Percentiles rank a stretch among this genome's conserved stretches.
These are phyloP conservation scores for Vickermania spadyakhi DNA, from an alignment of 208 protist genomes.

Conservation along the genomic window DNA sequence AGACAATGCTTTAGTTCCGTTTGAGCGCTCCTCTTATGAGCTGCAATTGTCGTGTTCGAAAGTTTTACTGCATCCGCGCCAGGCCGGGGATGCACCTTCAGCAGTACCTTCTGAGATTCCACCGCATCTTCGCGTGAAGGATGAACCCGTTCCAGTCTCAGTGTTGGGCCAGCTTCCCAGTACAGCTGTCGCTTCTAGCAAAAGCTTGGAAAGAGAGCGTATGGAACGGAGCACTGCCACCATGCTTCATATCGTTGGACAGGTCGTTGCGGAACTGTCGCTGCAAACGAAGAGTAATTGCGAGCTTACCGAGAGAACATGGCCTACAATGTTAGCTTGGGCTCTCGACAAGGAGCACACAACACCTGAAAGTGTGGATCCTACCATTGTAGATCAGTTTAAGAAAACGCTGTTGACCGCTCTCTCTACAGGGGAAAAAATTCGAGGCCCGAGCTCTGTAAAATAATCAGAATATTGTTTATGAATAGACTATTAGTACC, in stretches of 20 bases:
- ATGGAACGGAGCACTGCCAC: not conserved
- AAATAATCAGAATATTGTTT: too few species aligned
- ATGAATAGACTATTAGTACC: too few species aligned
- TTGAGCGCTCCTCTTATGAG: conserved; percentile 7
- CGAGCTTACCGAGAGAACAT: not conserved
- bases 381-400: not conserved
- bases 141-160: too few species aligned
- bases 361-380: not conserved
- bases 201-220: not conserved
- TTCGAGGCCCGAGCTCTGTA: too few species aligned
- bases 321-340: not conserved
- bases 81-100: too few species aligned
- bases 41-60: not conserved
- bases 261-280: not conserved
- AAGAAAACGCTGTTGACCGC: not conserved
- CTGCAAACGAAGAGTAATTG: not conserved
- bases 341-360: not conserved
- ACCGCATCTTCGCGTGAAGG: too few species aligned
- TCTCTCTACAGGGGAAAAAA: not conserved
- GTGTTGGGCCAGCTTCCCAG: too few species aligned
- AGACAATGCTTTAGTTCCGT: conserved; percentile 5
- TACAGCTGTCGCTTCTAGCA: too few species aligned
- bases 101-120: too few species aligned
- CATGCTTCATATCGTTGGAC: not conserved
- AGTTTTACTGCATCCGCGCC: not conserved